Base-by-base conservation (phyloP, 2,329 filamentous ascomycete genomes). In the Metarhizium robertsii region DNA sequence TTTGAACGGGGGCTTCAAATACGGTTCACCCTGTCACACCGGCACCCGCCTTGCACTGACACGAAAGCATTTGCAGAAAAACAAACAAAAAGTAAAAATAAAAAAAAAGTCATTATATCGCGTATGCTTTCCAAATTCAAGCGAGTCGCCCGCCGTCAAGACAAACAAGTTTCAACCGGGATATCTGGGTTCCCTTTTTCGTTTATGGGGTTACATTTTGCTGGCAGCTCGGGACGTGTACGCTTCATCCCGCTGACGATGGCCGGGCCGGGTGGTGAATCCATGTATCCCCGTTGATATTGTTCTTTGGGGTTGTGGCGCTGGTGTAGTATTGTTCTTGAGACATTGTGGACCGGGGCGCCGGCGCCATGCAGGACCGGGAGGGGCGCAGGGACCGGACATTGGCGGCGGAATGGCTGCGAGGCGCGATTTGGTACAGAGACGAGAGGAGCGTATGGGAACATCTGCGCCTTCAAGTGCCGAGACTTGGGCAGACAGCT, bases 301-400 rank as follows among this genome's bases (percentile, higher is more conserved):
- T 70, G 67, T 69, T 69, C 61, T 60, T 52, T 53, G 57, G 56
- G 59, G 63, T 60, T 58, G 64, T 65, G 66, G 65, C 65, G 60
- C 57, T 49, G 55, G 50, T 56, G 61, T 68, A 61, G 61, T 67
- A 69, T 69, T 69, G 68, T 70, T 68, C 60, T 60, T 58, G 59
- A 61, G 61, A 62, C 59, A 60, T n/a, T 45, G 32, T 32, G 46
- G 38, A 50, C 29, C 45, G n/a, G 20, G 43, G 29, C n/a, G 29
- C 13, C 11, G 40, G 13, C 45, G 45, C 45, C 45, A 30, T 16
- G 45, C 45, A 48, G 20, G 11, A 29, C 20, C 13, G 45, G 18
- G 18, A 30, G 14, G 36, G 42, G 40, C n/a, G 16, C 16, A 29
- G 52, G 25, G 11, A 6, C 13, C 42, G 16, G 32, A 29, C 38